A percentile compares a stretch with the other conserved stretches of the same genome.
Evolutionary conservation across 768 basidiomycete genomes (phyloP).

Genomic region (Tephrocybe sp.): DNA sequence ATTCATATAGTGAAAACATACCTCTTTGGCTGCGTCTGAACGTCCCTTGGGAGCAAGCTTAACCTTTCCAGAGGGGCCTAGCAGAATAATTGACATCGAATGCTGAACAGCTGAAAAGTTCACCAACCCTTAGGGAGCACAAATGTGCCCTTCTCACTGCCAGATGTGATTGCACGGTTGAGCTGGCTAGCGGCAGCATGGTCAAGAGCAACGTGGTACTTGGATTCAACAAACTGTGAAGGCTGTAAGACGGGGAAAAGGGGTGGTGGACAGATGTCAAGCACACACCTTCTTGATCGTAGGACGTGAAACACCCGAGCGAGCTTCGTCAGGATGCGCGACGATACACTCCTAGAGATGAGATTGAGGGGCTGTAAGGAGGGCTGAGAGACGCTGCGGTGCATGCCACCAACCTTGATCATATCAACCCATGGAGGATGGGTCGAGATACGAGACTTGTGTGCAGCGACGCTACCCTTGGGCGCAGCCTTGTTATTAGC

Average conservation of each 20-base stretch:
- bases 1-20: slow-evolving; percentile 14
- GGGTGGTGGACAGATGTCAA: slow-evolving; percentile 10
- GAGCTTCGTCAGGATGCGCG: slow-evolving; percentile 66
- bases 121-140: slow-evolving; percentile 46
- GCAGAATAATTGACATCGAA: slow-evolving; percentile 1
- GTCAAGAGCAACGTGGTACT: slow-evolving; percentile 77
- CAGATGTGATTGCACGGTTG: slow-evolving; percentile 70
- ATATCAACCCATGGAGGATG: slow-evolving; percentile 77
- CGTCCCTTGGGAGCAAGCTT: slow-evolving; percentile 54
- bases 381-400: neutral
- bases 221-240: slow-evolving; percentile 73
- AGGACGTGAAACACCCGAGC: slow-evolving; percentile 75
- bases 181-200: slow-evolving; percentile 73
- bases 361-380: slow-evolving; percentile 12
- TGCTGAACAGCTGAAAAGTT: slow-evolving; percentile 3
- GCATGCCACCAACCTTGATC: slow-evolving; percentile 59
- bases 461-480: slow-evolving; percentile 29
- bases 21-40: slow-evolving; percentile 55
- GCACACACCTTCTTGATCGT: slow-evolving; percentile 72
- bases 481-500: slow-evolving; percentile 31
- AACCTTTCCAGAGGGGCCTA: slow-evolving; percentile 37
- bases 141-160: slow-evolving; percentile 47
- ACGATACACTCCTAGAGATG: slow-evolving; percentile 63
- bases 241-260: slow-evolving; percentile 13
- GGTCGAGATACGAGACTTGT: slow-evolving; percentile 35